A percentile compares a stretch with the other conserved stretches of the same genome.
These are phyloP conservation scores for Basipetospora chlamydospora DNA, from an alignment of 2,329 filamentous ascomycete species.

Conservation along the genomic window DNA sequence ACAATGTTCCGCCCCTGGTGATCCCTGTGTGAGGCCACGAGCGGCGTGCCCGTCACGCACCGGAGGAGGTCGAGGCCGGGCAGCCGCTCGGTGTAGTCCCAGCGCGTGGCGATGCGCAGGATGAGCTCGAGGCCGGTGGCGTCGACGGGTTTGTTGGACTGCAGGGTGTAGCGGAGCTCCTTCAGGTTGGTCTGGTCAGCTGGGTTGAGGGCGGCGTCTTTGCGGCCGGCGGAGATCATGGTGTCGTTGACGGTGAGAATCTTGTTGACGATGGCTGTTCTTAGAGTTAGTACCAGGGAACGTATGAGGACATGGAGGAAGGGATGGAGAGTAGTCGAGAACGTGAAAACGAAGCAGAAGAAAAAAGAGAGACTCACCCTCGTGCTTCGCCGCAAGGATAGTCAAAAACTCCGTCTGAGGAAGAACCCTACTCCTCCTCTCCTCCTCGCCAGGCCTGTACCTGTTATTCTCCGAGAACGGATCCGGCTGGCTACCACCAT, in stretches of 20 bases:
- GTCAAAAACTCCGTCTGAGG: constrained; percentile 69
- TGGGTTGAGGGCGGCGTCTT: constrained; percentile 60
- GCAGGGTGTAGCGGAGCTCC: constrained; percentile 47
- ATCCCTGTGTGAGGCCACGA: constrained; percentile 46
- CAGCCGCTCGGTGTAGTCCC: constrained; percentile 69
- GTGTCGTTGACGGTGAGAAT: constrained; percentile 60
- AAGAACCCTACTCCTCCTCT: constrained; percentile 42
- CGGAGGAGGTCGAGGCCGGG: constrained; percentile 78
- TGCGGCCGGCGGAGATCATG: constrained; percentile 55
- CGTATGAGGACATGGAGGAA: too few species aligned
- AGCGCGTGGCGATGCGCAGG: constrained; percentile 58
- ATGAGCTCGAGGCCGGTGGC: constrained; percentile 46
- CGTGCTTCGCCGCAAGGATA: constrained; percentile 60
- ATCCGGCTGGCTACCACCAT: constrained; percentile 40
- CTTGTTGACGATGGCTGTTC: constrained; percentile 63
- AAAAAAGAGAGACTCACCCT: constrained; percentile 18
- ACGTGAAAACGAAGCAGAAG: too few species aligned
- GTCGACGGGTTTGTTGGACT: constrained; percentile 35
- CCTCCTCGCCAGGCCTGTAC: constrained; percentile 51
- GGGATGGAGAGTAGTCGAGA: too few species aligned
- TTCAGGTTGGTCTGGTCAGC: constrained; percentile 51
- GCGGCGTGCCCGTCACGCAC: constrained; percentile 57
- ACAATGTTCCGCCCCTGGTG: constrained; percentile 44
- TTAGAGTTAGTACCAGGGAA: too few species aligned
- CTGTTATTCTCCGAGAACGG: constrained; percentile 65